Percentiles rank a stretch among this genome's conserved stretches.
phyloP scores from a whole-genome alignment of 2,329 filamentous ascomycete genomes.

The Tolypocladium nubicola region DNA sequence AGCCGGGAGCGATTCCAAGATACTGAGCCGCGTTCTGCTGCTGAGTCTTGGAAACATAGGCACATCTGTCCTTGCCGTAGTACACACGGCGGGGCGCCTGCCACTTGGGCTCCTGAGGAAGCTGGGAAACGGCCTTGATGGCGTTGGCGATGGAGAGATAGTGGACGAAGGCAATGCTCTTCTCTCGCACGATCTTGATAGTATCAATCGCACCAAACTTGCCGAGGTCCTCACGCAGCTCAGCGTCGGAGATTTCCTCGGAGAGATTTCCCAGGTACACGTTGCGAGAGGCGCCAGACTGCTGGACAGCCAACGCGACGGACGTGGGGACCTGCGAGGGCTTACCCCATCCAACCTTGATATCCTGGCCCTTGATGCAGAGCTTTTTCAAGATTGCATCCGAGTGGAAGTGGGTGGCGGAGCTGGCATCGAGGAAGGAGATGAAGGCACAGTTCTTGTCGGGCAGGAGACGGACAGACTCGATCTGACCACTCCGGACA shows the following conservation, averaged over 20 bases:
- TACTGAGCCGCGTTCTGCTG: slow-evolving; percentile 99
- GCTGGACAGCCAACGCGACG: slow-evolving; percentile 92
- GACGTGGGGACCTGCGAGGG: slow-evolving; percentile 96
- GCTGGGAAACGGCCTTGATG: slow-evolving; percentile 93
- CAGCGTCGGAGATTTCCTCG: slow-evolving; percentile 83
- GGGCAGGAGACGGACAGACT: slow-evolving; percentile 91
- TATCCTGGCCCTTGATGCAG: slow-evolving; percentile 95
- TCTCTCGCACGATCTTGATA: slow-evolving; percentile 94
- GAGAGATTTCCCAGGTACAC: slow-evolving; percentile 92
- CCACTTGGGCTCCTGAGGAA: slow-evolving; percentile 96
- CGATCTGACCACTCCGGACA: slow-evolving; percentile 93
- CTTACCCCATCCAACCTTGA: slow-evolving; percentile 99
- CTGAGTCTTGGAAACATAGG: slow-evolving; percentile 98
- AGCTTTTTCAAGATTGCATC: slow-evolving; percentile 99
- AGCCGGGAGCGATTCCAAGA: slow-evolving; percentile 90
- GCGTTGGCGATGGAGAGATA: slow-evolving; percentile 96
- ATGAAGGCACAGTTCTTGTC: slow-evolving; percentile 99
- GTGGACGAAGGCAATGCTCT: slow-evolving; percentile 95
- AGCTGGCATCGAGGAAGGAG: slow-evolving; percentile 95
- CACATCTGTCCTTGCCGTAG: slow-evolving; percentile 97
- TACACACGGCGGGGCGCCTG: slow-evolving; percentile 90
- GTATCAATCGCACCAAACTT: slow-evolving; percentile 97
- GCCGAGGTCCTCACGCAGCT: slow-evolving; percentile 85
- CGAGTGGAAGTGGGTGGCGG: slow-evolving; percentile 97
- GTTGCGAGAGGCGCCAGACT: slow-evolving; percentile 92